Base-by-base conservation (phyloP, 2,329 filamentous ascomycete genomes). In the Akanthomyces muscarius region DNA sequence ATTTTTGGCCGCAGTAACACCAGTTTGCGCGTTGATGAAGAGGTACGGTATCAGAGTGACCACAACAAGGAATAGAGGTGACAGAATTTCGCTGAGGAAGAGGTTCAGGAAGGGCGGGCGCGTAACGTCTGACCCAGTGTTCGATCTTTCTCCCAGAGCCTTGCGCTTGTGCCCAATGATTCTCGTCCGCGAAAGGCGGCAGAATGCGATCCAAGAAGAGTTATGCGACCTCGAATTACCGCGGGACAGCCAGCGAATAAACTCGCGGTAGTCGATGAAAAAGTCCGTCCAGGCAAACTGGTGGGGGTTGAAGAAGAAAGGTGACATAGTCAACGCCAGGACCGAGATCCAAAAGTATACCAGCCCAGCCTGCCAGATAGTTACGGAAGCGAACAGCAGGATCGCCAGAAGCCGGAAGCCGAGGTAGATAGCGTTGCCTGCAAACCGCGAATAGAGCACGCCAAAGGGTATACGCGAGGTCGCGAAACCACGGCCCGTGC, bases 231-330 rank as follows among this genome's bases (percentile, higher is more conserved):
- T 88, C 1, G 95, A 98, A 78, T 99, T 99, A 70, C 95, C 95
- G 71, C 95, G 91, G 62, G 95, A 99, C 61, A 99, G 78, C 95
- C 95, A 99, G 70, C 95, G 89, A 30, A 99, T 85, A 78, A 94
- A 99, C 73, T 99, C 95, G 66, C 95, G 90, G 80, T 99, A 99
- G 78, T 99, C 95, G 76, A 99, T 99, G 83, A 99, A 99, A 83
- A 99, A 99, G 74, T 99, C n/a, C n/a, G n/a, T n/a, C n/a, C n/a
- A n/a, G n/a, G n/a, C n/a, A n/a, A n/a, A n/a, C n/a, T n/a, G n/a
- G n/a, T n/a, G n/a, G n/a, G n/a, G n/a, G n/a, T n/a, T n/a, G n/a
- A n/a, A n/a, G n/a, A n/a, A n/a, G n/a, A 98, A 99, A 0, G 95
- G 95, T 61, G 91, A 96, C 65, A 97, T 86, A 72, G 90, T 91